These are phyloP conservation scores for Simplicillium sp. DNA, from an alignment of 2,329 filamentous ascomycete genomes.

Conservation along the genomic window DNA sequence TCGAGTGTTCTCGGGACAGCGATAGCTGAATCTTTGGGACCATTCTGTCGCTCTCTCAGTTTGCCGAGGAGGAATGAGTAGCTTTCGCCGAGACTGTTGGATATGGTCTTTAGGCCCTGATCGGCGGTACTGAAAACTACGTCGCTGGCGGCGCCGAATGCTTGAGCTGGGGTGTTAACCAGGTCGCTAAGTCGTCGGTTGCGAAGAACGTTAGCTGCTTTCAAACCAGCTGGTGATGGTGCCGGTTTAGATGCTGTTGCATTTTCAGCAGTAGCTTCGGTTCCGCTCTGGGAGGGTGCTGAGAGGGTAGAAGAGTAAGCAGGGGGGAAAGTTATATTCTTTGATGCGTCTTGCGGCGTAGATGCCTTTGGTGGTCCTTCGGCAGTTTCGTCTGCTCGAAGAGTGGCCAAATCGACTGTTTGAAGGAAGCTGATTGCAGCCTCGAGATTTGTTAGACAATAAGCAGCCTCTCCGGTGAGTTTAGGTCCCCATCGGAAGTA, in stretches of 20 bases:
- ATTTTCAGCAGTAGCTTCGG: conserved; percentile 21
- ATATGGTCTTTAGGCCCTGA: conserved; percentile 84
- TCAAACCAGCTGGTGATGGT: conserved; percentile 30
- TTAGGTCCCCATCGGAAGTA: conserved; percentile 78
- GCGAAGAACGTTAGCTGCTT: conserved; percentile 41
- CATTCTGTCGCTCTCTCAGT: conserved; percentile 59
- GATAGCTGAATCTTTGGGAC: conserved; percentile 30
- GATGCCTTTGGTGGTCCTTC: conserved; percentile 55
- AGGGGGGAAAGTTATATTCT: conserved; percentile 46
- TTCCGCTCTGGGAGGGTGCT: conserved; percentile 18
- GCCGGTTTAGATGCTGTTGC: conserved; percentile 24
- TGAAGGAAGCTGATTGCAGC: conserved; percentile 91
- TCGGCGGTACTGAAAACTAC: conserved; percentile 82
- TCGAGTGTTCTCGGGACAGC: conserved; percentile 81
- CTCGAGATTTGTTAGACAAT: conserved; percentile 92
- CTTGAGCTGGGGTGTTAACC: conserved; percentile 74
- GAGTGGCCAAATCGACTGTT: conserved; percentile 84
- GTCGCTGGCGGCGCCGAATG: conserved; percentile 74
- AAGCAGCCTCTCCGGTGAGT: conserved; percentile 87
- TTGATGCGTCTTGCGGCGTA: conserved; percentile 36
- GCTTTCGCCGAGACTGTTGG: conserved; percentile 80
- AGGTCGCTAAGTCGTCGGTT: conserved; percentile 76
- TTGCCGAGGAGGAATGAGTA: conserved; percentile 90
- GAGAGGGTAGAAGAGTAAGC: conserved; percentile 40
- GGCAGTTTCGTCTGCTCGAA: conserved; percentile 69